Percentiles rank a stretch among this genome's conserved stretches.
Conservation (phyloP, 2,329 filamentous ascomycete genomes). For the Alternaria ethzedia region DNA sequence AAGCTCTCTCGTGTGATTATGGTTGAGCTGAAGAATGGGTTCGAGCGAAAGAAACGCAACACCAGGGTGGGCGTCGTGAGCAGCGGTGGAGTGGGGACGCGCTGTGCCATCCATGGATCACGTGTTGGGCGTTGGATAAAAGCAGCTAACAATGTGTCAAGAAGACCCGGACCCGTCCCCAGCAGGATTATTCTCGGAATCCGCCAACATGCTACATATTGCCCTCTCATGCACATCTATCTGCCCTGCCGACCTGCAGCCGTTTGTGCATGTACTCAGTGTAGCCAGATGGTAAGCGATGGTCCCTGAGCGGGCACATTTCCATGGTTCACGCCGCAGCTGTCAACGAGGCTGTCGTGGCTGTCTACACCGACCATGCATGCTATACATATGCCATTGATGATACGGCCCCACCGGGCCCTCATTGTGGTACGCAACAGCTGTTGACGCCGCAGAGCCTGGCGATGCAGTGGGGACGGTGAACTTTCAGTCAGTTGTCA, state of each 20-base stretch:
- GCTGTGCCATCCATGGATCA: constrained; percentile 9
- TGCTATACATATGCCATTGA: not conserved
- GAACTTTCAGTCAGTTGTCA: constrained; percentile 15
- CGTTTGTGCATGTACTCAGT: constrained; percentile 23
- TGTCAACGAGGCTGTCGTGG: constrained; percentile 13
- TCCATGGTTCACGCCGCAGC: not conserved
- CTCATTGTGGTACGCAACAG: not conserved
- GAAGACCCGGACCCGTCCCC: constrained; percentile 13
- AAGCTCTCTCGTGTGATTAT: constrained; percentile 16
- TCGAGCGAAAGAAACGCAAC: constrained; percentile 26
- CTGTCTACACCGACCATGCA: constrained; percentile 3
- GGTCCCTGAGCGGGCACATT: constrained; percentile 4
- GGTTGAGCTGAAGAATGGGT: constrained; percentile 14
- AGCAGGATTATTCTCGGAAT: constrained; percentile 16
- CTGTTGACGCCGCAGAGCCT: constrained; percentile 9
- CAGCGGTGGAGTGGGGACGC: constrained; percentile 27
- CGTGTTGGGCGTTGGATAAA: constrained; percentile 24
- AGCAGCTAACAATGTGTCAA: constrained; percentile 21
- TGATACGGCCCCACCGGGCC: constrained; percentile 4
- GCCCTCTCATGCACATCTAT: constrained; percentile 14
- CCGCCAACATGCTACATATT: constrained; percentile 16
- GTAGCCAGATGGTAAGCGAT: constrained; percentile 13
- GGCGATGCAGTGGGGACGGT: constrained; percentile 15
- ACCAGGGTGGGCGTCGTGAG: constrained; percentile 27
- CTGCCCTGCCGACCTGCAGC: constrained; percentile 15